A percentile compares a stretch with the other conserved stretches of the same genome.
phyloP scores from a whole-genome alignment of 345 rosid species.

The Punica granatum region DNA sequence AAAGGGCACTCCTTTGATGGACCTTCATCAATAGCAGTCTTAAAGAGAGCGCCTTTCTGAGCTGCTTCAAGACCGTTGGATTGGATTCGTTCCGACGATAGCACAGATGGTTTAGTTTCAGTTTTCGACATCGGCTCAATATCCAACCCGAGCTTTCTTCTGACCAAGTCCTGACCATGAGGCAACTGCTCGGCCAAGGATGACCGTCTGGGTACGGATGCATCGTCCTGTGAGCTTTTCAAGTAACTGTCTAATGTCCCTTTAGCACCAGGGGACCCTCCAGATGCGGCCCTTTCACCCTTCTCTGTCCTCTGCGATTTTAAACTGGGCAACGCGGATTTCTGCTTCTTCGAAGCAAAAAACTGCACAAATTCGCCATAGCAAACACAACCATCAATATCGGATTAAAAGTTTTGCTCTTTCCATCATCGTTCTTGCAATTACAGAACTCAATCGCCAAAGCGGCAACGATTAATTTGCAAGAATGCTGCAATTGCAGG shows the following conservation, averaged over 20 bases:
- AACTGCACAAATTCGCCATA: conserved; percentile 32
- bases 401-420: not conserved
- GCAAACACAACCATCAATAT: not conserved
- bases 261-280: conserved; percentile 61
- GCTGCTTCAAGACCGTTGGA: conserved; percentile 17
- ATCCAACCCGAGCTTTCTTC: conserved; percentile 38
- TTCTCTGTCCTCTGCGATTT: conserved; percentile 47
- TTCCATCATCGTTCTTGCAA: not conserved
- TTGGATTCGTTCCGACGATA: conserved; percentile 16
- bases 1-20: conserved; percentile 16
- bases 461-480: not conserved
- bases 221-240: conserved; percentile 39
- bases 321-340: conserved; percentile 50
- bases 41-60: conserved; percentile 30
- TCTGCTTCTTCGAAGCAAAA: conserved; percentile 73
- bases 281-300: conserved; percentile 35
- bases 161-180: conserved; percentile 33
- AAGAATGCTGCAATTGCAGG: not conserved
- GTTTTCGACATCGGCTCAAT: conserved; percentile 21
- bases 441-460: not conserved
- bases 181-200: conserved; percentile 15
- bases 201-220: conserved; percentile 10
- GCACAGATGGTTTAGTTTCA: conserved; percentile 19
- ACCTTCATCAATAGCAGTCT: conserved; percentile 19
- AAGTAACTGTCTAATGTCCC: conserved; percentile 61